phyloP scores from a whole-genome alignment of 352 stramenopile species.

The Phytophthora brassicae region DNA sequence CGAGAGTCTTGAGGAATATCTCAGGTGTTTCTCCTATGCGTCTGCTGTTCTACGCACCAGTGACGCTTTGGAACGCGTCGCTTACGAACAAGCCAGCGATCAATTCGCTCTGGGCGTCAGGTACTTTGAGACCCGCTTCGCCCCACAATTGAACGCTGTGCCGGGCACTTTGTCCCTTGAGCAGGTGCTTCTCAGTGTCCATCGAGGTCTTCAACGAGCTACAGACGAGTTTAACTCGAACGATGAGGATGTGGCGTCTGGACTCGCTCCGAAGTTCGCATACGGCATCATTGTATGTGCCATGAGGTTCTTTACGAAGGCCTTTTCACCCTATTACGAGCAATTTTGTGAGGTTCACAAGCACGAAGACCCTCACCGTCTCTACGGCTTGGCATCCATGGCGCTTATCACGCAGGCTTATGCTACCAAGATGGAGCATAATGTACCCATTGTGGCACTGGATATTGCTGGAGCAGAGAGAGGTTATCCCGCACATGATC shows the following conservation, averaged over 20 bases:
- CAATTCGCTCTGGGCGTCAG: constrained; percentile 75
- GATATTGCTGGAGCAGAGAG: constrained; percentile 84
- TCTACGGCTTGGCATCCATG: constrained; percentile 84
- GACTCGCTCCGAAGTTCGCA: constrained; percentile 61
- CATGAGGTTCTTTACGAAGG: constrained; percentile 87
- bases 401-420: constrained; percentile 82
- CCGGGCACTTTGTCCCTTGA: constrained; percentile 66
- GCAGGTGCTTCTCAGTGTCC: constrained; percentile 70
- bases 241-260: constrained; percentile 49
- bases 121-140: constrained; percentile 89
- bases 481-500: constrained; percentile 79
- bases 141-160: constrained; percentile 76
- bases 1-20: constrained; percentile 79
- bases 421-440: constrained; percentile 60
- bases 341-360: constrained; percentile 84
- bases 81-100: constrained; percentile 85
- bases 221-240: constrained; percentile 66
- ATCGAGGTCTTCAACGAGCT: constrained; percentile 61
- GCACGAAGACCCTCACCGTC: constrained; percentile 64
- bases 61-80: constrained; percentile 74
- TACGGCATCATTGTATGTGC: constrained; percentile 91
- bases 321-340: constrained; percentile 82
- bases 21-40: constrained; percentile 82
- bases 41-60: constrained; percentile 61
- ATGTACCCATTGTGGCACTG: constrained; percentile 84